These are phyloP conservation scores for Sisymbrium irio DNA, from an alignment of 345 rosid species.

Conservation along the genomic window DNA sequence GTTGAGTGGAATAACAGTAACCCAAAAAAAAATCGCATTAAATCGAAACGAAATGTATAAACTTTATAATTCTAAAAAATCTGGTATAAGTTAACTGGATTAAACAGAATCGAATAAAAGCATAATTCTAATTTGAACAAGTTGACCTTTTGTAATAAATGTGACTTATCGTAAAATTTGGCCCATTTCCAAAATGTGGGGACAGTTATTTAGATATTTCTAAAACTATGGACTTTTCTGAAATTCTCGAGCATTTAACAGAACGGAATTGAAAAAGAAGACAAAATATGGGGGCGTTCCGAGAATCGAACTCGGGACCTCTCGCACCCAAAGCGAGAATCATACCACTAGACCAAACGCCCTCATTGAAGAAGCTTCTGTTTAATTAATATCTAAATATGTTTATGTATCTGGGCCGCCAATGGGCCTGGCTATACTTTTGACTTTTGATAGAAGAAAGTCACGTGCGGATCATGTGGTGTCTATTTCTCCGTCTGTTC, in stretches of 20 bases:
- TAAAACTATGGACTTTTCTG: not conserved
- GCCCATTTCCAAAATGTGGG: not conserved
- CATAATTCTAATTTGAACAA: not conserved
- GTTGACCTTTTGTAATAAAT: not conserved
- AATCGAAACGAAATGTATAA: not conserved
- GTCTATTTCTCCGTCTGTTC: not conserved
- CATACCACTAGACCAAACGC: conserved; percentile 94
- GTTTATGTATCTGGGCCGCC: not conserved
- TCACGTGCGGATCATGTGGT: conserved; percentile 27
- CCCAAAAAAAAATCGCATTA: too few relatives aligned
- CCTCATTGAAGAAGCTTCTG: conserved; percentile 29
- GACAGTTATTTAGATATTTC: not conserved
- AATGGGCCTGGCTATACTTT: not conserved
- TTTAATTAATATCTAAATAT: too few relatives aligned
- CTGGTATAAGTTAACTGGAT: not conserved
- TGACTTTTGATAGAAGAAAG: not conserved
- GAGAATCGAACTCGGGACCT: conserved; percentile 84
- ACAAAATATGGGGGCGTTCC: conserved; percentile 48
- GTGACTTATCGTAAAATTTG: not conserved
- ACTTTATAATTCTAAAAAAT: not conserved
- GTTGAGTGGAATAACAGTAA: not conserved
- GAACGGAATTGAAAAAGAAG: not conserved
- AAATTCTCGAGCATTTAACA: not conserved
- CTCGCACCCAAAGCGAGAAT: conserved; percentile 95
- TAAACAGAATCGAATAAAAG: not conserved